A percentile compares a stretch with the other conserved stretches of the same genome.
phyloP scores from a whole-genome alignment of 306 rosid genomes.

The Gynostemma pentaphyllum region DNA sequence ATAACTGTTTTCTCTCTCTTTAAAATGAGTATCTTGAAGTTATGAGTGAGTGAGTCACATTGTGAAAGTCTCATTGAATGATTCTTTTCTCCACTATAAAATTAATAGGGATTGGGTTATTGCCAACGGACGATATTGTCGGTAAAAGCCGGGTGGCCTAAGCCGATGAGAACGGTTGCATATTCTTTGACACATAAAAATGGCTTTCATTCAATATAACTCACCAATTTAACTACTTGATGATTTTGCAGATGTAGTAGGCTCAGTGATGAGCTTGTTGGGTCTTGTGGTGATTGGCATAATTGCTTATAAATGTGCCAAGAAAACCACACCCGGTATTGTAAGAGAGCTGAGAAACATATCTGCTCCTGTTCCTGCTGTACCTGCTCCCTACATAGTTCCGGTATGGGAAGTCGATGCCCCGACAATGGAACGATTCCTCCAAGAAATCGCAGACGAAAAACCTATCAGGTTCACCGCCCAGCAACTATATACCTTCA shows the following conservation, averaged over 20 bases:
- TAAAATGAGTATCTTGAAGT: too few species aligned
- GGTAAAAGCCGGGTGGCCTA: too few species aligned
- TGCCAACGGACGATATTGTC: too few species aligned
- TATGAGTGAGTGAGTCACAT: too few species aligned
- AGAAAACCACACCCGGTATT: neutral
- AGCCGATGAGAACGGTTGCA: too few species aligned
- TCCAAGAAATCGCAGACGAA: neutral
- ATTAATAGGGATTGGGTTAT: too few species aligned
- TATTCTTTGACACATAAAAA: neutral
- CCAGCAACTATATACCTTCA: neutral
- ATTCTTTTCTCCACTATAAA: too few species aligned
- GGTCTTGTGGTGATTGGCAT: neutral
- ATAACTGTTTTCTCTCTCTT: too few species aligned
- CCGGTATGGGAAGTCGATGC: neutral
- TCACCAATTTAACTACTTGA: neutral
- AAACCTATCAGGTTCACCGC: neutral
- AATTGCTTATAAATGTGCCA: neutral
- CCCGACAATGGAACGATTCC: slow-evolving; percentile 1
- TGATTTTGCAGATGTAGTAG: neutral
- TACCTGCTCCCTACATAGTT: neutral
- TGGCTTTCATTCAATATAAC: neutral
- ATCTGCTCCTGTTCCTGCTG: neutral
- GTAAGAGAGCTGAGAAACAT: slow-evolving; percentile 1
- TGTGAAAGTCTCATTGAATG: too few species aligned
- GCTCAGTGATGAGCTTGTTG: neutral